These are phyloP conservation scores for Pleurostoma richardsiae DNA, from an alignment of 2,329 filamentous ascomycete genomes.

Conservation along the genomic window DNA sequence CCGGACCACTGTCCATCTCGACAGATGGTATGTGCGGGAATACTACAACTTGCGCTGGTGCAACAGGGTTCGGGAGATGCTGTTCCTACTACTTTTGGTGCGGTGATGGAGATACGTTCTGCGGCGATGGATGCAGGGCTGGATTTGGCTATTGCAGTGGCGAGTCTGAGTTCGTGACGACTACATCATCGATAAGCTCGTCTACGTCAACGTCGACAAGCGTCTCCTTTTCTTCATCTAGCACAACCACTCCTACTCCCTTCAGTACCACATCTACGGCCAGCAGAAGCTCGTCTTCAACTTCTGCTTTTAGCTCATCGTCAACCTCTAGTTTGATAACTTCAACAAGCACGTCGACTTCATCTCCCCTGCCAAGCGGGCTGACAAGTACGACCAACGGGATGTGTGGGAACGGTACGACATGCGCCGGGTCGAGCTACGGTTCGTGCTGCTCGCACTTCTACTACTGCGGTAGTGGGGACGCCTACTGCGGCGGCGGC, in stretches of 20 bases:
- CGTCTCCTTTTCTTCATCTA: background rate
- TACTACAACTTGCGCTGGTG: background rate
- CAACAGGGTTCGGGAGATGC: background rate
- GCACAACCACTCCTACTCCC: background rate
- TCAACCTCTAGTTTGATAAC: background rate
- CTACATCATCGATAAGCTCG: background rate
- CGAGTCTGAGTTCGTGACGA: background rate
- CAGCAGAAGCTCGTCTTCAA: background rate
- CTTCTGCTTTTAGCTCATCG: background rate
- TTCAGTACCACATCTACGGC: background rate
- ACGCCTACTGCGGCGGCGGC: background rate
- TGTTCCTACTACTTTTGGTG: background rate
- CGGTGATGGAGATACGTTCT: background rate
- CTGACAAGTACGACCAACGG: slow-evolving; percentile 1
- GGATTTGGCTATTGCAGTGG: background rate
- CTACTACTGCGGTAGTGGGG: slow-evolving; percentile 1
- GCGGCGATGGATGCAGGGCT: background rate
- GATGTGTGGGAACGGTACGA: slow-evolving; percentile 2
- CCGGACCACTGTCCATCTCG: background rate
- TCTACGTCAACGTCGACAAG: background rate
- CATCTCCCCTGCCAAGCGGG: background rate
- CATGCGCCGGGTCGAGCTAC: background rate
- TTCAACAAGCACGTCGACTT: background rate
- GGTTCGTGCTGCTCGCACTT: slow-evolving; percentile 1
- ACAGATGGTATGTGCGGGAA: background rate